Base-by-base conservation (phyloP, 2,329 filamentous ascomycete species). In the Cladosporium sphaerospermum region DNA sequence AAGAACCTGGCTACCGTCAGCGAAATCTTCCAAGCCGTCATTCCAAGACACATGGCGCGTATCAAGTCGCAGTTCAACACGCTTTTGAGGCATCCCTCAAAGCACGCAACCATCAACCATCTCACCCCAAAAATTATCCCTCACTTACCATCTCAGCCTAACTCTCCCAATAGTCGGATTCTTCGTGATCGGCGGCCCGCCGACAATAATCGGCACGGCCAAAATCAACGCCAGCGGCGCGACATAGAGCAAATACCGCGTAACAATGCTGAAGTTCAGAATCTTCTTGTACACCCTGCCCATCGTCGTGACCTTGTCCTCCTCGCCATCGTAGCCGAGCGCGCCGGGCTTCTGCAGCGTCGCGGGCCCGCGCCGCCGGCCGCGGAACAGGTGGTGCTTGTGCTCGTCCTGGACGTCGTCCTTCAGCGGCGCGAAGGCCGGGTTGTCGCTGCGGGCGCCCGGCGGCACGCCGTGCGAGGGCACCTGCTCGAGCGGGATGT, bases 181-280 rank as follows among this genome's bases (percentile, higher is more conserved):
- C 32, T 65, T 62, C 31, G 75, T 73, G 34, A 51, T 51, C 16
- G 63, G 74, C 0, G 77, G 79, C 5, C 77, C 78, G n/a, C 81
- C 80, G 13, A 84, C 70, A 55, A 85, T 78, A 58, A 85, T 84
- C 5, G 82, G 82, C 39, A 85, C 72, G 2, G 82, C 80, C 53
- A 85, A 74, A n/a, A 79, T 59, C 4, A 77, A 54, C 3, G 77
- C 81, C 40, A 85, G 56, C 0, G 82, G 82, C 19, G 78, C 65
- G 23, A 85, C 78, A 60, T 84, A 85, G 56, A 84, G 73, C 63
- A 84, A 74, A 63, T 85, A 85, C 44, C 82, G 74, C 45, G 81
- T 84, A 60, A 85, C 61, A 56, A 84, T 77, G 52, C 80, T 83
- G 68, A 80, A 84, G 61, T 83, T 78, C 59, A 82, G 69, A 51